Percentiles rank a stretch among this genome's conserved stretches.
Conservation (phyloP, 192 early-diverging fungal genomes). For the Haplosporangium gracile region DNA sequence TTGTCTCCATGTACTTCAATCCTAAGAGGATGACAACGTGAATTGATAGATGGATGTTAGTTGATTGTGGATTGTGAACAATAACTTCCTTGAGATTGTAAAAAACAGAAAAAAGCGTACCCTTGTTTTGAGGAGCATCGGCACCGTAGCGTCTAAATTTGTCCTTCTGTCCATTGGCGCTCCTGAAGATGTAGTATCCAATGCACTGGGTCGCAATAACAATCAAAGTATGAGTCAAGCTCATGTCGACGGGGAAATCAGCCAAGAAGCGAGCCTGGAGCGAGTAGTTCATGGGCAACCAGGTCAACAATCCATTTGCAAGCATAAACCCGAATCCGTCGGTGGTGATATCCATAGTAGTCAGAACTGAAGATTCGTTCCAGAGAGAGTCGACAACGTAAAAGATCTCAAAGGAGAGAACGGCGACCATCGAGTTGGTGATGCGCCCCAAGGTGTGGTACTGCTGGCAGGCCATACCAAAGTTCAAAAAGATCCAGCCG, state of each 20-base stretch:
- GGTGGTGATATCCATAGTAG: conserved; percentile 98
- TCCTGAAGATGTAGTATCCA: conserved; percentile 90
- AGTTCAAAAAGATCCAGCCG: conserved; percentile 89
- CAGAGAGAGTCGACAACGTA: conserved; percentile 92
- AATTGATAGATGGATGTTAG: background rate
- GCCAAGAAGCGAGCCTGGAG: conserved; percentile 92
- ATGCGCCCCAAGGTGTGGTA: conserved; percentile 73
- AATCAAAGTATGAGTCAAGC: conserved; percentile 39
- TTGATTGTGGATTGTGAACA: background rate
- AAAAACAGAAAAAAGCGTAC: conserved; percentile 35
- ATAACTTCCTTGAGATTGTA: no score
- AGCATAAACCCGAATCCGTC: conserved; percentile 97
- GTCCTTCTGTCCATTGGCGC: conserved; percentile 93
- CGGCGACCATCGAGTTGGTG: conserved; percentile 83
- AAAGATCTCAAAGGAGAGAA: conserved; percentile 80
- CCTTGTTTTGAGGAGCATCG: conserved; percentile 63
- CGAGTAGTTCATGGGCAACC: conserved; percentile 93
- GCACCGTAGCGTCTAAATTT: conserved; percentile 83
- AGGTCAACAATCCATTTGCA: conserved; percentile 83
- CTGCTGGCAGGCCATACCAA: conserved; percentile 83
- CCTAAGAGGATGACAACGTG: conserved; percentile 49
- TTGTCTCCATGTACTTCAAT: conserved; percentile 89
- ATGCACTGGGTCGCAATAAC: conserved; percentile 71
- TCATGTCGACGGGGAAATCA: conserved; percentile 74
- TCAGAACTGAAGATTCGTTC: conserved; percentile 86